Base-by-base conservation (phyloP, 441 rosid species). In the Pelargonium citronellum region DNA sequence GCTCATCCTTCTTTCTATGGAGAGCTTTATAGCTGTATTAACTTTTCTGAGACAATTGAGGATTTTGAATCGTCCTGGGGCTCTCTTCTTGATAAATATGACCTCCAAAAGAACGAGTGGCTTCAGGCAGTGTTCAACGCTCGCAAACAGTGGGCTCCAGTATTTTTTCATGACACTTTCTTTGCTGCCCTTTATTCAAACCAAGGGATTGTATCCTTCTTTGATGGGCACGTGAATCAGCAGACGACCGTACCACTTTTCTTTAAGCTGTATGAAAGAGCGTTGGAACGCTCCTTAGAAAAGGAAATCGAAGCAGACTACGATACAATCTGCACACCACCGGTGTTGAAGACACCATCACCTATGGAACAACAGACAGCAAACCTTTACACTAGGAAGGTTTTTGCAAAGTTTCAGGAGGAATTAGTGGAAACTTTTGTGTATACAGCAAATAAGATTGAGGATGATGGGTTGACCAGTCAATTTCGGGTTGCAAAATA, bases 321-420 rank as follows among this genome's bases (percentile, higher is more conserved):
- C 74, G 89, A 85, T 74, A 86, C 91, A 63, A 75, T 76, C 44
- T 80, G 83, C 79, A 79, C 85, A 13, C 71, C 84, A 16, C 86
- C 85, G 2, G 71, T 79, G 49, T 79, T 82, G 17, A 88, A 78
- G 83, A 88, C 91, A 60, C 89, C 93, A 43, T 86, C 93, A 0
- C 93, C 93, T 46, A 86, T 88, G 91, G 91, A 88, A 75, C 85
- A 83, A 78, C 89, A 83, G 79, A 87, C 93, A 57, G 83, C 93
- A 70, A 81, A 83, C 69, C 74, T 88, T 58, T 88, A 88, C 53
- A 79, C 88, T 6, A 86, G 79, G 80, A 83, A 79, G 77, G 81
- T 88, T 47, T 87, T 88, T 76, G 75, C 79, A 47, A 86, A 84
- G 82, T 88, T 88, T 80, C 89, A 88, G 84, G 91, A 86, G 72